Percentiles rank a stretch among this genome's conserved stretches.
These are phyloP conservation scores for Collybia mongolica DNA, from an alignment of 768 basidiomycete species.

Conservation along the genomic window DNA sequence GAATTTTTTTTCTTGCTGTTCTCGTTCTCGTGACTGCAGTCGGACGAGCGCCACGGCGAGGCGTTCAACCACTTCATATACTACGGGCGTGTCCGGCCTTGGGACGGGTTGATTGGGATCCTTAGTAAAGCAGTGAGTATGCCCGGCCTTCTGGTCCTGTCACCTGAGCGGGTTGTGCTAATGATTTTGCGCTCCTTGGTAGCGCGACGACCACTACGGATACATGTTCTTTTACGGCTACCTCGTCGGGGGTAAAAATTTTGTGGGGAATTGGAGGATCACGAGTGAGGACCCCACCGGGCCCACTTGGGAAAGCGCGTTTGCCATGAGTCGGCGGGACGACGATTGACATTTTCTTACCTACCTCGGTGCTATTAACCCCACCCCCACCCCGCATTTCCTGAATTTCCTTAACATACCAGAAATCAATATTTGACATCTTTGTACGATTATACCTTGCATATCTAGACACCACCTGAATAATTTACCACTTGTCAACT, in stretches of 20 bases:
- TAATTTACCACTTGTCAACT: too few species aligned
- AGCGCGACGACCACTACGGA: slow-evolving; percentile 21
- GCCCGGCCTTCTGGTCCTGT: not conserved
- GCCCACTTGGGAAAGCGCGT: slow-evolving; percentile 63
- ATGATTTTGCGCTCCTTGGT: too few species aligned
- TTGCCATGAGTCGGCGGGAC: slow-evolving; percentile 52
- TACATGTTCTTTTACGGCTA: slow-evolving; percentile 68
- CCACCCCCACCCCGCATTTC: too few species aligned
- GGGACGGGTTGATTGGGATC: slow-evolving; percentile 60
- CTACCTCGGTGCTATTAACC: too few species aligned
- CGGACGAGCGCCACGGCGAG: slow-evolving; percentile 28
- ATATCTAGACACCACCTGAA: too few species aligned
- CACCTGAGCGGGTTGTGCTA: too few species aligned
- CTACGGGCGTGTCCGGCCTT: slow-evolving; percentile 55
- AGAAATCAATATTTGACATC: too few species aligned
- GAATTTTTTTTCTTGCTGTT: too few species aligned
- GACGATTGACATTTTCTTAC: too few species aligned
- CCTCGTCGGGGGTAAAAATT: slow-evolving; percentile 58
- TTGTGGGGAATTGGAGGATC: slow-evolving; percentile 74
- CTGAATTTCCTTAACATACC: too few species aligned
- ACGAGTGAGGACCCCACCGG: slow-evolving; percentile 39
- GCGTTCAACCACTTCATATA: slow-evolving; percentile 49
- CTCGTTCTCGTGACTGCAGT: too few species aligned
- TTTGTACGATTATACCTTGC: too few species aligned
- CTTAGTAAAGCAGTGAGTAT: slow-evolving; percentile 36